phyloP scores from a whole-genome alignment of 1,284 basidiomycete species.

The Cronartium quercuum region DNA sequence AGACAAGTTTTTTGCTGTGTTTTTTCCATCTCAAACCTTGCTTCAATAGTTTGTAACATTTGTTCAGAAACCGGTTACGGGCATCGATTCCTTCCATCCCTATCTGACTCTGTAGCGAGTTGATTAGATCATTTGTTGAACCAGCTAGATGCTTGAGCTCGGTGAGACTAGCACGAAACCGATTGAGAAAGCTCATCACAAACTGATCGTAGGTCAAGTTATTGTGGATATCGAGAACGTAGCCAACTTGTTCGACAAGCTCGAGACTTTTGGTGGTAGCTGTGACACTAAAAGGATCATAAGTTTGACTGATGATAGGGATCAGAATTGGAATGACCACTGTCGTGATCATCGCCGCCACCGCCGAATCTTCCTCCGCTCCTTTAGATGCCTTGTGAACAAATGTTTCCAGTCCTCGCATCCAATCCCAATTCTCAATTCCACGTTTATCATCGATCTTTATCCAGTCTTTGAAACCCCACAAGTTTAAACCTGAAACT shows the following conservation, averaged over 20 bases:
- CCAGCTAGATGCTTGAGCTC: conserved; percentile 28
- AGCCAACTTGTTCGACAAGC: conserved; percentile 67
- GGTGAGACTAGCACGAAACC: conserved; percentile 4
- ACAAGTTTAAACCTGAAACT: conserved; percentile 70
- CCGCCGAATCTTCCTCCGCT: conserved; percentile 51
- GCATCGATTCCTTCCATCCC: conserved; percentile 36
- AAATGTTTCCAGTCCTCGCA: conserved; percentile 24
- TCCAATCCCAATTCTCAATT: conserved; percentile 38
- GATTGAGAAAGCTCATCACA: conserved; percentile 13
- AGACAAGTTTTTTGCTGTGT: conserved; percentile 1
- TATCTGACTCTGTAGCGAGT: conserved; percentile 19
- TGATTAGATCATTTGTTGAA: conserved; percentile 5
- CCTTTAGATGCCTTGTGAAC: conserved; percentile 10
- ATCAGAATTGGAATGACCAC: conserved; percentile 70
- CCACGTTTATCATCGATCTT: conserved; percentile 26
- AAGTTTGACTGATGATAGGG: conserved; percentile 63
- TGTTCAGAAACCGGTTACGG: conserved; percentile 26
- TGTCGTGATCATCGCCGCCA: conserved; percentile 77
- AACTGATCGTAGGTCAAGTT: conserved; percentile 30
- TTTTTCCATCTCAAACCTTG: conserved; percentile 34
- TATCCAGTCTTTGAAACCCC: conserved; percentile 56
- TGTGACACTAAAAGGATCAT: conserved; percentile 72
- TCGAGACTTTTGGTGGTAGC: conserved; percentile 64
- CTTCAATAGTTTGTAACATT: conserved; percentile 21
- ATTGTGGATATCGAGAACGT: conserved; percentile 23